Conservation (phyloP, 1,284 basidiomycete species). For the Tylopilus sp. region DNA sequence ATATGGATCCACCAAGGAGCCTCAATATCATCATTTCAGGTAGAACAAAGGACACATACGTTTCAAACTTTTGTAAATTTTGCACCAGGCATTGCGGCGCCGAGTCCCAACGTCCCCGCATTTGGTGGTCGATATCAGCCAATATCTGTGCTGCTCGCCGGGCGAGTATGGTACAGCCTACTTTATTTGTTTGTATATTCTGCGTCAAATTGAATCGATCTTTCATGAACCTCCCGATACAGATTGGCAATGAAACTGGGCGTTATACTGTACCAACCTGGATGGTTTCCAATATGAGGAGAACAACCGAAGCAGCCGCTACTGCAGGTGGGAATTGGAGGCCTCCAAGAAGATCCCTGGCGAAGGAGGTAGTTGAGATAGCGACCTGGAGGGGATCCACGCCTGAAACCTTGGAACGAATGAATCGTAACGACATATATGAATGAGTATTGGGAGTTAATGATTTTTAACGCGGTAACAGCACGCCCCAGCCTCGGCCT, state of each 20-base stretch:
- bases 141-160: conserved; percentile 57
- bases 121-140: conserved; percentile 57
- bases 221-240: background rate
- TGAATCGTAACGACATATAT: conserved; percentile 39
- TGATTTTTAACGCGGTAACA: background rate
- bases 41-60: conserved; percentile 41
- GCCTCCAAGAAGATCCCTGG: conserved; percentile 34
- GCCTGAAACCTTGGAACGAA: conserved; percentile 36
- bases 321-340: conserved; percentile 57
- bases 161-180: conserved; percentile 56
- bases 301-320: conserved; percentile 53
- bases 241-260: background rate
- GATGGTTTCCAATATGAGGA: conserved; percentile 59
- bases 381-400: conserved; percentile 38
- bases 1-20: background rate
- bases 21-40: background rate
- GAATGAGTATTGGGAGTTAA: background rate
- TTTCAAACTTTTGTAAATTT: conserved; percentile 57
- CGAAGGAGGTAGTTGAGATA: conserved; percentile 32
- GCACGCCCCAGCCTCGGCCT: background rate
- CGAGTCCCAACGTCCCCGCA: conserved; percentile 58
- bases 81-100: conserved; percentile 56
- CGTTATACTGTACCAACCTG: conserved; percentile 51
- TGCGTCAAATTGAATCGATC: background rate
- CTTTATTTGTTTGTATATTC: conserved; percentile 49